Conservation (phyloP, 306 rosid species). For the Acacia confusa region DNA sequence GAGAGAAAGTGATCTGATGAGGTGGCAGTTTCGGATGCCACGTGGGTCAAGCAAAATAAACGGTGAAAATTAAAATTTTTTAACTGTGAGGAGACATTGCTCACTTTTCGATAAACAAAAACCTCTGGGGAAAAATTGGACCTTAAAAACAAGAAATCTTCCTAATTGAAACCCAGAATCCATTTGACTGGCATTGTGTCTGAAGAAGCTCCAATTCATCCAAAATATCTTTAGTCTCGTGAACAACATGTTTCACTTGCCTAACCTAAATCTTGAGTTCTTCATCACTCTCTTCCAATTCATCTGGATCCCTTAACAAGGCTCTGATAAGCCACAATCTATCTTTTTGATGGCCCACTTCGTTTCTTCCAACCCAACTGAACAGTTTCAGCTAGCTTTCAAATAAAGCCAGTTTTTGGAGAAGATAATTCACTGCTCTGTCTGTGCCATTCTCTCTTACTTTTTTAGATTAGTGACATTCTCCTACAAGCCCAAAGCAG, state of each 20-base stretch:
- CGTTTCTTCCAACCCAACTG: constrained; percentile 29
- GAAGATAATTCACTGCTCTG: constrained; percentile 36
- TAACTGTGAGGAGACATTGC: too few species aligned
- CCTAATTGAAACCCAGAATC: constrained; percentile 18
- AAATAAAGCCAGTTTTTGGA: constrained; percentile 28
- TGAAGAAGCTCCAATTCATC: constrained; percentile 39
- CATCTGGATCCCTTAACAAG: constrained; percentile 48
- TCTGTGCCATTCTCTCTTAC: constrained; percentile 39
- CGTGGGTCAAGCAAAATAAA: too few species aligned
- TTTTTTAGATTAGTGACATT: background rate
- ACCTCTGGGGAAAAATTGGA: too few species aligned
- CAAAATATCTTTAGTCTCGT: constrained; percentile 46
- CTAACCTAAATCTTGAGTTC: constrained; percentile 49
- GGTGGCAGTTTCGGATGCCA: too few species aligned
- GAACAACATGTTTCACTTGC: constrained; percentile 49
- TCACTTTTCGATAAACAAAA: too few species aligned
- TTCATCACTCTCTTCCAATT: constrained; percentile 37
- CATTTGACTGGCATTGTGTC: constrained; percentile 10
- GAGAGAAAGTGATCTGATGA: too few species aligned
- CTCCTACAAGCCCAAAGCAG: constrained; percentile 15
- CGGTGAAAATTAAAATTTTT: too few species aligned
- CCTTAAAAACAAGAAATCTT: background rate
- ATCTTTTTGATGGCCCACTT: constrained; percentile 30
- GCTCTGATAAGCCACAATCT: constrained; percentile 40
- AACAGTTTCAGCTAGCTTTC: constrained; percentile 30